Percentiles rank a stretch among this genome's conserved stretches.
phyloP scores from a whole-genome alignment of 208 protist genomes.

The Tritrichomonas musculus region DNA sequence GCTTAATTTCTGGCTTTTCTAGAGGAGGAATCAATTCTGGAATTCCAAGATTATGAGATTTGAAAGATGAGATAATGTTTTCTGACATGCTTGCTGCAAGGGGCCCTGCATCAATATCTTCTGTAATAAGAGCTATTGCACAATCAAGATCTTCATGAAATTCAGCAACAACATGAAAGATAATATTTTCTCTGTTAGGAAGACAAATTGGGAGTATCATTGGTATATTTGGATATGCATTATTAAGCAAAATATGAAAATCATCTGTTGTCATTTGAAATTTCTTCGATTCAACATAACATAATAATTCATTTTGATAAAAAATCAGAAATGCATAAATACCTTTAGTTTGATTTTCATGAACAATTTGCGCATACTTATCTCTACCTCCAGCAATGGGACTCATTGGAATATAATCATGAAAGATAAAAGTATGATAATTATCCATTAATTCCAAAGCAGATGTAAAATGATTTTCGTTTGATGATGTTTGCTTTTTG shows the following conservation, averaged over 20 bases:
- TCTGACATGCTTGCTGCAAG: no score
- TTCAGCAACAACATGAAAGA: no score
- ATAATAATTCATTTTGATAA: background rate
- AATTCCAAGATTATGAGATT: no score
- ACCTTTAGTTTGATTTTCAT: background rate
- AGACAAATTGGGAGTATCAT: no score
- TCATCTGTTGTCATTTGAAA: background rate
- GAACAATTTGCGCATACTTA: background rate
- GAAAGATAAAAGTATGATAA: background rate
- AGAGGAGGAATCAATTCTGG: no score
- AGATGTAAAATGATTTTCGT: background rate
- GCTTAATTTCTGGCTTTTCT: no score
- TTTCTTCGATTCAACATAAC: background rate
- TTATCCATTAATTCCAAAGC: background rate
- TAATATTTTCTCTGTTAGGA: no score
- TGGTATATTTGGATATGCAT: background rate
- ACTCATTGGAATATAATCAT: slow-evolving; percentile 13
- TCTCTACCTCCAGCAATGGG: background rate
- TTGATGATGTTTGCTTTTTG: background rate
- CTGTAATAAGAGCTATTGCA: no score
- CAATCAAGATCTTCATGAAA: no score
- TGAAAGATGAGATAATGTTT: no score
- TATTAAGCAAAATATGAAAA: background rate
- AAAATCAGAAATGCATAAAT: background rate
- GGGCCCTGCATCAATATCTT: no score